phyloP scores from a whole-genome alignment of 768 basidiomycete genomes.

The Astraeus odoratus region DNA sequence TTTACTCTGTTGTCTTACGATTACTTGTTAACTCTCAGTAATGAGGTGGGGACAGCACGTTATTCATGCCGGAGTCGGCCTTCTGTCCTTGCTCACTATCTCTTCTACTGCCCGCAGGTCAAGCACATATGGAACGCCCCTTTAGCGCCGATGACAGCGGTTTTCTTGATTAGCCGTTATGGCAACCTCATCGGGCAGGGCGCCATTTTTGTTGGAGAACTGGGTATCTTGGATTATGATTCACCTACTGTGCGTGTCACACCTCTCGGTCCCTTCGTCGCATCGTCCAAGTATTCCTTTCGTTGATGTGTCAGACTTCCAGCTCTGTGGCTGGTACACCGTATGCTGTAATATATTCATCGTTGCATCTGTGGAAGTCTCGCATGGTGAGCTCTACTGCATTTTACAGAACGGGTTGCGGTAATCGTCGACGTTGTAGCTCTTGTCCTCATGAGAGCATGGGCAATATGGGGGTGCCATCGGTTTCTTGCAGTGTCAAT shows the following conservation, averaged over 20 bases:
- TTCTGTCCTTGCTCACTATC: background rate
- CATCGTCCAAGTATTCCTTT: background rate
- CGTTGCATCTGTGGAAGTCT: background rate
- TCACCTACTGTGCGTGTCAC: background rate
- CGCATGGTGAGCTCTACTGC: slow-evolving; percentile 7
- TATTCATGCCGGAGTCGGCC: background rate
- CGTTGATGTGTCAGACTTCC: background rate
- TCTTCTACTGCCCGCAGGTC: background rate
- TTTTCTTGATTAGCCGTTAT: slow-evolving; percentile 14
- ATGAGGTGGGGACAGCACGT: slow-evolving; percentile 8
- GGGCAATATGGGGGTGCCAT: slow-evolving; percentile 15
- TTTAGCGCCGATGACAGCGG: slow-evolving; percentile 5
- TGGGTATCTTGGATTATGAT: slow-evolving; percentile 1
- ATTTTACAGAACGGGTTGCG: background rate
- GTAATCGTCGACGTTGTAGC: background rate
- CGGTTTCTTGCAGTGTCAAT: background rate
- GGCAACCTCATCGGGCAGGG: slow-evolving; percentile 11
- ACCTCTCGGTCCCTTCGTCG: background rate
- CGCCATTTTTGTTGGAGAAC: slow-evolving; percentile 3
- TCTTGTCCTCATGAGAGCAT: slow-evolving; percentile 14
- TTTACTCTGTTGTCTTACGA: slow-evolving; percentile 12
- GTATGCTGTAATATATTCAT: background rate
- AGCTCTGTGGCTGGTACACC: background rate
- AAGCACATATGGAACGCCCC: slow-evolving; percentile 13
- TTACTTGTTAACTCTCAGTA: slow-evolving; percentile 9